These are phyloP conservation scores for Tritrichomonas musculus DNA, from an alignment of 208 protist genomes.

Conservation along the genomic window DNA sequence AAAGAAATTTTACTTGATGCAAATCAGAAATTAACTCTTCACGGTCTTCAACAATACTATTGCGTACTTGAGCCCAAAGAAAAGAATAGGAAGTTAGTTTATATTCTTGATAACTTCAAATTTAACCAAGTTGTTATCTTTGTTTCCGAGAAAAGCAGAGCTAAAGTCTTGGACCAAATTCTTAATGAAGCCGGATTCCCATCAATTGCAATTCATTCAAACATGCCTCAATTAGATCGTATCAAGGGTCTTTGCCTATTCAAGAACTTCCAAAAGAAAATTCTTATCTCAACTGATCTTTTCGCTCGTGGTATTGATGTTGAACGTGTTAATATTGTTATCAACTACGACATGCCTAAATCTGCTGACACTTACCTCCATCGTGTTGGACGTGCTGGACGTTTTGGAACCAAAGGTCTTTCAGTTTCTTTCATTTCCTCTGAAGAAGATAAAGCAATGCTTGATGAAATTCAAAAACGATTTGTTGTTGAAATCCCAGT, in stretches of 20 bases:
- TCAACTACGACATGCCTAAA: conserved; percentile 98
- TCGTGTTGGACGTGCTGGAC: conserved; percentile 81
- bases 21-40: conserved; percentile 91
- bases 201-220: conserved; percentile 81
- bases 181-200: conserved; percentile 87
- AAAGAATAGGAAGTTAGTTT: conserved; percentile 91
- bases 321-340: conserved; percentile 96
- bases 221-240: conserved; percentile 78
- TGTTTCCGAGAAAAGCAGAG: conserved; percentile 78
- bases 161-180: conserved; percentile 79
- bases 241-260: conserved; percentile 68
- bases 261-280: conserved; percentile 91
- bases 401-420: conserved; percentile 98
- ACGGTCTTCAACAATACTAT: conserved; percentile 97
- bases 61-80: conserved; percentile 84
- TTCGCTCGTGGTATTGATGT: conserved; percentile 99
- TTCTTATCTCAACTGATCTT: conserved; percentile 97
- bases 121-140: conserved; percentile 99
- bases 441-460: conserved; percentile 75
- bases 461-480: conserved; percentile 86
- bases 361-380: conserved; percentile 92
- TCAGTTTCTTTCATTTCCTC: conserved; percentile 91
- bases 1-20: conserved; percentile 95
- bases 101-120: conserved; percentile 93
- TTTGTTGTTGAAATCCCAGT: conserved; percentile 91